These are phyloP conservation scores for Venturia aucupariae DNA, from an alignment of 2,329 filamentous ascomycete species.

Conservation along the genomic window DNA sequence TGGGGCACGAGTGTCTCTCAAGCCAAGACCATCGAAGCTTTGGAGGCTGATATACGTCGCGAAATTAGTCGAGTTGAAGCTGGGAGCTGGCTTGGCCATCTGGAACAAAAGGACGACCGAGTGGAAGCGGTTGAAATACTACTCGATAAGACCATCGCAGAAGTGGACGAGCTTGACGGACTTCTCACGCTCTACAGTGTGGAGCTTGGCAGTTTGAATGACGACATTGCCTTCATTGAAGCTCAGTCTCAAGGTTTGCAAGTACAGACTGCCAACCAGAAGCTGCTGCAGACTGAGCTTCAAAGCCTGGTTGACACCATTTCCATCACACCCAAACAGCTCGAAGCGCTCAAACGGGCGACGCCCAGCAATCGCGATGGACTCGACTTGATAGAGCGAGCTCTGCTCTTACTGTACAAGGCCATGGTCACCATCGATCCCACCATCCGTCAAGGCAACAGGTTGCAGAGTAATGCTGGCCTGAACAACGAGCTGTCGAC, in stretches of 20 bases:
- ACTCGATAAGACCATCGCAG: constrained; percentile 81
- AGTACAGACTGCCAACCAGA: constrained; percentile 94
- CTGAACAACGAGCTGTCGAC: constrained; percentile 61
- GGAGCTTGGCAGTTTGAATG: constrained; percentile 84
- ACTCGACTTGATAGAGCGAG: constrained; percentile 66
- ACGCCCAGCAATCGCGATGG: constrained; percentile 63
- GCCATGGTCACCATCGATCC: constrained; percentile 93
- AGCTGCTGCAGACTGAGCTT: constrained; percentile 81
- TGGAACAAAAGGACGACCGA: constrained; percentile 79
- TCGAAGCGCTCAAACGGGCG: constrained; percentile 63
- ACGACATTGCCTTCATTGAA: constrained; percentile 95
- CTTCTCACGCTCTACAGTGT: constrained; percentile 90
- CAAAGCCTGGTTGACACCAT: constrained; percentile 84
- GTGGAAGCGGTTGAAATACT: constrained; percentile 78
- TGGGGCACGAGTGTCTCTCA: constrained; percentile 69
- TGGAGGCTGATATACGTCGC: constrained; percentile 74
- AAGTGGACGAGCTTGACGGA: constrained; percentile 94
- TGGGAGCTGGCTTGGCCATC: constrained; percentile 78
- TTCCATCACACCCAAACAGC: constrained; percentile 68
- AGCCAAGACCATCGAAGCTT: constrained; percentile 64
- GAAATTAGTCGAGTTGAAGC: constrained; percentile 87
- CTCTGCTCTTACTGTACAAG: constrained; percentile 75
- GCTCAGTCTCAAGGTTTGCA: constrained; percentile 94
- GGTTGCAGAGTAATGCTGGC: constrained; percentile 38
- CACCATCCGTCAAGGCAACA: constrained; percentile 49